Percentiles rank a stretch among this genome's conserved stretches.
These are phyloP conservation scores for Atalantia buxifolia DNA, from an alignment of 345 rosid genomes.

Conservation along the genomic window DNA sequence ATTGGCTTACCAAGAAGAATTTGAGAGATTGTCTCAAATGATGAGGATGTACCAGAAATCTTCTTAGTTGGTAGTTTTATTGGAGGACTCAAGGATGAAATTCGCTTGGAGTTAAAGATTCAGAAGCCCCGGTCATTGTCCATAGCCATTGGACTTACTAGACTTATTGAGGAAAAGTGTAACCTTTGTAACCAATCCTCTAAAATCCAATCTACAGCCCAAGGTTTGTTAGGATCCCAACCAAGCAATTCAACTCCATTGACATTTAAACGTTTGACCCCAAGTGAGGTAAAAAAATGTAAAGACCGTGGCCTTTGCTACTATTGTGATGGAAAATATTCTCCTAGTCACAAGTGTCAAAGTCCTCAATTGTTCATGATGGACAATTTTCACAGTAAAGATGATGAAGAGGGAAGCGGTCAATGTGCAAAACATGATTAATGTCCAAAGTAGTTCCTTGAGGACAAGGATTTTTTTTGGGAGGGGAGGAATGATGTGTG, in stretches of 20 bases:
- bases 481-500: too few species aligned
- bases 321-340: not conserved
- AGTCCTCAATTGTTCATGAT: not conserved
- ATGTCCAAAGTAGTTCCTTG: too few species aligned
- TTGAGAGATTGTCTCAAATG: too few species aligned
- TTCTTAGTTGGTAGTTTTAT: too few species aligned
- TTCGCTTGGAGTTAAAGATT: too few species aligned
- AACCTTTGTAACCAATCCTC: too few species aligned
- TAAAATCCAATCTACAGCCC: too few species aligned
- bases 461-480: too few species aligned
- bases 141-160: not conserved
- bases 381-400: not conserved
- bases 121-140: not conserved
- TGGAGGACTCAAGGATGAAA: too few species aligned
- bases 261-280: not conserved
- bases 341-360: not conserved
- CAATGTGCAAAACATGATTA: too few species aligned
- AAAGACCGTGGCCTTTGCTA: not conserved
- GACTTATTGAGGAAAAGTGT: not conserved
- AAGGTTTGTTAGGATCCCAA: not conserved
- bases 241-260: not conserved
- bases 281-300: not conserved
- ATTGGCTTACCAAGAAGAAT: not conserved
- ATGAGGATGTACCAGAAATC: too few species aligned
- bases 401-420: not conserved